Evolutionary conservation across 805 yeast genomes (phyloP).

Genomic region (Lipomyces japonicus): DNA sequence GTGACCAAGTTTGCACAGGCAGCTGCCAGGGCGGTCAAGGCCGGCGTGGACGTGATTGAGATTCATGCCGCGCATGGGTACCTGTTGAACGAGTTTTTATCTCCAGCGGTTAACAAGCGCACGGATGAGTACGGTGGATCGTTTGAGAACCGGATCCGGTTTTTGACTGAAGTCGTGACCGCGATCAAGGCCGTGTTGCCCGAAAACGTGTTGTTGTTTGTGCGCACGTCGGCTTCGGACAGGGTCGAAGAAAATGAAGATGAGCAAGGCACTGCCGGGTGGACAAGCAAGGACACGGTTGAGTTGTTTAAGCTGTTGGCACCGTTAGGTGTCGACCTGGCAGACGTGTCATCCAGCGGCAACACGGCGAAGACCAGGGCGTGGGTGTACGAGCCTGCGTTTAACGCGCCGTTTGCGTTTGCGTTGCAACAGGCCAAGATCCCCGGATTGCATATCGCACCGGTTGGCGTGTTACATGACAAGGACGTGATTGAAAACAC

Average conservation of each 20-base stretch:
- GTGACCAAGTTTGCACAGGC: constrained; percentile 45
- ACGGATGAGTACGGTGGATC: constrained; percentile 64
- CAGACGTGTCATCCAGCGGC: constrained; percentile 58
- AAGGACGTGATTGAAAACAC: constrained; percentile 42
- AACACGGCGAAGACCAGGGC: constrained; percentile 36
- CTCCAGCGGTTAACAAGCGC: constrained; percentile 48
- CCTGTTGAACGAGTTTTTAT: constrained; percentile 48
- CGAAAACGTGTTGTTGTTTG: constrained; percentile 45
- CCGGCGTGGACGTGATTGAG: constrained; percentile 63
- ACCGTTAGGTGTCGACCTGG: constrained; percentile 45
- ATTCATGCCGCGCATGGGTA: constrained; percentile 66
- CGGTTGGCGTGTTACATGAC: constrained; percentile 46
- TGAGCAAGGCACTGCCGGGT: constrained; percentile 29
- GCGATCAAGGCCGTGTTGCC: constrained; percentile 44
- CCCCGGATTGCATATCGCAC: constrained; percentile 45
- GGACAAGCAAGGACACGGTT: constrained; percentile 47
- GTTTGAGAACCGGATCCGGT: constrained; percentile 53
- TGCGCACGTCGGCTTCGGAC: constrained; percentile 49
- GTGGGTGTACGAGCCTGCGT: constrained; percentile 38
- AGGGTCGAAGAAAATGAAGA: constrained; percentile 31
- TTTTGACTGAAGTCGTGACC: constrained; percentile 48
- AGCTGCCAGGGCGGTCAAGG: constrained; percentile 49
- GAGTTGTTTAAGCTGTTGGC: constrained; percentile 23
- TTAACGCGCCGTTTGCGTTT: constrained; percentile 43
- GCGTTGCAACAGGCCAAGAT: constrained; percentile 45